Evolutionary conservation across 2,329 filamentous ascomycete genomes (phyloP), one percentile per base, ranked within the genome.

Genomic region (Pseudogymnoascus sp.): DNA sequence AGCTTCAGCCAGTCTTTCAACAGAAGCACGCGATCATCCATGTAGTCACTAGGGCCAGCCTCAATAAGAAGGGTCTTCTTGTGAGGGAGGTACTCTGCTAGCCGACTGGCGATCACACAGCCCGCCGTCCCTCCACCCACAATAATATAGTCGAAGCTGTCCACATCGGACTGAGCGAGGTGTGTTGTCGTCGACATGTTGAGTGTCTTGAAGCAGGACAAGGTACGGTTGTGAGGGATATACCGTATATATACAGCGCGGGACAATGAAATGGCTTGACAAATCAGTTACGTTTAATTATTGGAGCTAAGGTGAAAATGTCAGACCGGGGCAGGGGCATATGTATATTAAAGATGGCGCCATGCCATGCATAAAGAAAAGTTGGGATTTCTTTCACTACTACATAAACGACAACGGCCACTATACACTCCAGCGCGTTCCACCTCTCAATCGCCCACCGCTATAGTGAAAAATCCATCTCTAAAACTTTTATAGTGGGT

Each of bases 31-130:
- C 90, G 86, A 75, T 95, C 88, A 75, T 96, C 89, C 80, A 89
- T 89, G 77, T 88, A 95, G 76, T 96, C 92, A 74, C 89, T 93
- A 63, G 92, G 92, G 53, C 92, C 92, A 68, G 88, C 92, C 80
- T 96, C 92, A 75, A 96, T 89, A 71, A 96, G 76, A 64, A 96
- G 84, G 64, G 93, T 84, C 68, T 84, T 88, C 78, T 90, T 92
- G 75, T 90, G 82, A 60, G 92, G 92, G 46, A 96, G 82, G 75
- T 96, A 95, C 75, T 91, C 85, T 33, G 91, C 69, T 13, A 81
- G 73, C 40, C 79, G 75, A 62, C 73, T 74, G 15, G 79, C 80
- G 63, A 81, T 73, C 1, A 78, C 76, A 62, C 80, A 76, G n/a
- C 80, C 79, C 21, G 79, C 75, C 2, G 79, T 81, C 15, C 80